phyloP scores from a whole-genome alignment of 139 green algal genomes.

The Volvox reticuliferus region DNA sequence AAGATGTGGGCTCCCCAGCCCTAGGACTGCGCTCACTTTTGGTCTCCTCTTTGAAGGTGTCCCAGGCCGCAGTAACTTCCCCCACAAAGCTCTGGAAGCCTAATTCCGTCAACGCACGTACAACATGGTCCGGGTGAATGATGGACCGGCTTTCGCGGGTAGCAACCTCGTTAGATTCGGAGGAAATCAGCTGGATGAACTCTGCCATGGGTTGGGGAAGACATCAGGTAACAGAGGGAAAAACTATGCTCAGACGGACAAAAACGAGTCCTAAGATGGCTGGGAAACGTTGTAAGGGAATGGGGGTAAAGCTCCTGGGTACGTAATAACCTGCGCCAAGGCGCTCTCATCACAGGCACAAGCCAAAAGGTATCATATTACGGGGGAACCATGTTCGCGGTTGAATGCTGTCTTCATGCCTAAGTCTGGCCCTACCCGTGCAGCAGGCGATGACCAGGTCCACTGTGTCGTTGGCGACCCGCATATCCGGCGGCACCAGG shows the following conservation, averaged over 20 bases:
- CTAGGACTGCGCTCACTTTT: slow-evolving; percentile 47
- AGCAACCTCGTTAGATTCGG: slow-evolving; percentile 74
- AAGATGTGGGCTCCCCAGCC: neutral
- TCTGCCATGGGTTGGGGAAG: slow-evolving; percentile 40
- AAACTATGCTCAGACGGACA: too few relatives aligned
- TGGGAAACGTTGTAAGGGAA: too few relatives aligned
- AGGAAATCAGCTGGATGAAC: slow-evolving; percentile 67
- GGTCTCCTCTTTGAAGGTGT: slow-evolving; percentile 61
- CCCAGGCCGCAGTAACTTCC: slow-evolving; percentile 45
- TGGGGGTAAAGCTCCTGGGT: too few relatives aligned
- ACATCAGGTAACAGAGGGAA: too few relatives aligned
- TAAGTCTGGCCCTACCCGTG: slow-evolving; percentile 53
- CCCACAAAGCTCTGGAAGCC: slow-evolving; percentile 68
- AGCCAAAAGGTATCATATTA: too few relatives aligned
- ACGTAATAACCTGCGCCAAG: too few relatives aligned
- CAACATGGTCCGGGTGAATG: slow-evolving; percentile 78
- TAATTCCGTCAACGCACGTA: slow-evolving; percentile 71
- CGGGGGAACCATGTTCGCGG: too few relatives aligned
- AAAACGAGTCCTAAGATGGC: too few relatives aligned
- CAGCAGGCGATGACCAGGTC: slow-evolving; percentile 71
- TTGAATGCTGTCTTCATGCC: too few relatives aligned
- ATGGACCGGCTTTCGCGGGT: slow-evolving; percentile 67
- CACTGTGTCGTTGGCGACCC: slow-evolving; percentile 57
- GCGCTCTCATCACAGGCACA: too few relatives aligned
- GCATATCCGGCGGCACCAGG: slow-evolving; percentile 58